Base-by-base conservation (phyloP, 2,329 filamentous ascomycete species). In the Setomelanomma holmii region DNA sequence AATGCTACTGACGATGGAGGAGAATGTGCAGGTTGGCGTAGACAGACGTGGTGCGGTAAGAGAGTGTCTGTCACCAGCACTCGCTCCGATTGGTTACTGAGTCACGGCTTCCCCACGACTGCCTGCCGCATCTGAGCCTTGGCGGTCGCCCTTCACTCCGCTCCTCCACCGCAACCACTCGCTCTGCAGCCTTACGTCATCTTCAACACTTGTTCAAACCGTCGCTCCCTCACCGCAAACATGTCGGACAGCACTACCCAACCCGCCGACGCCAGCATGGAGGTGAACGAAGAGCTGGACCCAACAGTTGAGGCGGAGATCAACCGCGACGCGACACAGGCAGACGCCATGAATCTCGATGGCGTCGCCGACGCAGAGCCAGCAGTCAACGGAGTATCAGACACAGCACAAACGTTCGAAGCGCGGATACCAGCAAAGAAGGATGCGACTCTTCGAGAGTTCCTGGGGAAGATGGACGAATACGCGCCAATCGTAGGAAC, bases 401-500 rank as follows among this genome's bases (percentile, higher is more conserved):
- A 84, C 42, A 79, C 78, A 35, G 73, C 82, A 8, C 73, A 77
- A 5, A 75, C 82, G 5, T 75, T 81, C 36, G 88, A 90, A 53
- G 76, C 86, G 35, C 86, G 84, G 68, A 79, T 90, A 58, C 87
- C 89, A 1, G 88, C 88, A 45, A 91, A 92, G 73, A 98, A 98
- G 78, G 95, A 99, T 77, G 88, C 89, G 17, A 96, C 90, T 34
- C 79, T 99, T 61, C 89, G 93, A 70, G 93, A 98, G 76, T 97
- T 99, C 71, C 77, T 99, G 16, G 84, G 85, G 60, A 97, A 96
- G 82, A 98, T 99, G 89, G 95, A 99, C 72, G 95, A 99, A 69
- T 98, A 95, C 77, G 92, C 95, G 55, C 95, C 95, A 10, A 96
- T 99, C 68, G 93, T 97, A 84, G 60, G 89, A 79, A 40, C 16